Conservation (phyloP, 345 rosid species). For the Arabidopsis suecica region DNA sequence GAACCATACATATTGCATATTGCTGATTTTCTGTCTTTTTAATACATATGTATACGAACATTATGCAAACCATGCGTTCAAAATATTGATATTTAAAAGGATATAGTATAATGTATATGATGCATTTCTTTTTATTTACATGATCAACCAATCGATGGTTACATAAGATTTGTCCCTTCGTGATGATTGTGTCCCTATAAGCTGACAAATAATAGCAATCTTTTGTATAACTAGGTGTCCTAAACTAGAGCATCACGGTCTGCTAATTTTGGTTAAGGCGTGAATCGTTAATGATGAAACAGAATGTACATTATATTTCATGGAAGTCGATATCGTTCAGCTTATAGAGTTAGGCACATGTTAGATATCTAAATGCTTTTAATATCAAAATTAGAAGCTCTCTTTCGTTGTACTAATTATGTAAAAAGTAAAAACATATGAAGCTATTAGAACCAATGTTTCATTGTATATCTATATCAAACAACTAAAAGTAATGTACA, state of each 20-base stretch:
- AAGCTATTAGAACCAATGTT: background rate
- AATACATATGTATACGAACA: conserved; percentile 5
- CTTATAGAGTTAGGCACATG: conserved; percentile 2
- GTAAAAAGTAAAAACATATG: background rate
- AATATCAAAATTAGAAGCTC: conserved; percentile 28
- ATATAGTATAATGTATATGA: background rate
- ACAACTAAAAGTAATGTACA: background rate
- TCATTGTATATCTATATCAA: background rate
- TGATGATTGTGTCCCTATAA: conserved; percentile 42
- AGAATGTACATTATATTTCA: conserved; percentile 4
- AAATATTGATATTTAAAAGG: conserved; percentile 1
- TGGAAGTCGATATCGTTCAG: conserved; percentile 27
- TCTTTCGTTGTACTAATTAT: background rate
- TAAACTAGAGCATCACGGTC: conserved; percentile 10
- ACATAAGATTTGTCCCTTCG: conserved; percentile 20
- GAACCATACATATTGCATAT: conserved; percentile 24
- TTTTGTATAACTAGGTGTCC: conserved; percentile 30
- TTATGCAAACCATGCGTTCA: conserved; percentile 15
- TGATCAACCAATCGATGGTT: conserved; percentile 24
- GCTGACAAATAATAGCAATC: conserved; percentile 25
- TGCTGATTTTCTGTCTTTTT: conserved; percentile 12
- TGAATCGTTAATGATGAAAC: conserved; percentile 23
- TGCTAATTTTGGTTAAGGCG: conserved; percentile 31
- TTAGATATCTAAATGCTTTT: background rate
- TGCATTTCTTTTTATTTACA: conserved; percentile 7